Evolutionary conservation across 768 basidiomycete species (phyloP), one percentile per base, ranked within the genome.

Genomic region (Phanerodontia chrysosporium): DNA sequence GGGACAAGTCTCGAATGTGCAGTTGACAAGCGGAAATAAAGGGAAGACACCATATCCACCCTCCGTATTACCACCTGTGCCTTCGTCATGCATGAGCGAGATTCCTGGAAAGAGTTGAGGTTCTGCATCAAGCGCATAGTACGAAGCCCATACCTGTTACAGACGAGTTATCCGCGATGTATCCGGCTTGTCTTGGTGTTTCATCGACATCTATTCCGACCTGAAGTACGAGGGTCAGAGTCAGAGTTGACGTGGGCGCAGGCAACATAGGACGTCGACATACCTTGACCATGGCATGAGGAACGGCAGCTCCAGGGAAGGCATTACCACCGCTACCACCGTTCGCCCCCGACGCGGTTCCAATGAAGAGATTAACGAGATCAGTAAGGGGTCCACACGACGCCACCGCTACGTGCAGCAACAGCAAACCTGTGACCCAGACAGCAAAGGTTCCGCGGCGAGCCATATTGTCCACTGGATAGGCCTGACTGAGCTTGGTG

Each of bases 41-140:
- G 80, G 80, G 58, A 81, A 82, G 44, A 79, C 72, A n/a, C 80
- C 80, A 52, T 79, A 80, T 24, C 80, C 80, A 21, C 80, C 79
- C 57, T 74, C 68, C 3, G 76, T 74, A 57, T 80, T 80, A n/a
- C 80, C 80, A 18, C 80, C 80, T 1, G 80, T 82, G 0, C 80
- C 80, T 66, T 82, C 80, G 58, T 82, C 80, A 55, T 82, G 80
- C 76, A 81, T 78, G 32, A 80, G 69, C 16, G 79, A 80, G 27
- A 82, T 79, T 0, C 79, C 79, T 51, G 73, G 73, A 30, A 75
- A 76, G 2, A 72, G 67, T 1, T 74, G n/a, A 49, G 21, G 21
- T 24, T 52, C 6, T 56, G 49, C 7, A 24, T 5, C 3, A 35
- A 39, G 25, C 24, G 54, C 9, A 49, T 6, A 18, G 21, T 32